Conservation (phyloP, 2,329 filamentous ascomycete species). For the Calonectria pseudoturangicola region DNA sequence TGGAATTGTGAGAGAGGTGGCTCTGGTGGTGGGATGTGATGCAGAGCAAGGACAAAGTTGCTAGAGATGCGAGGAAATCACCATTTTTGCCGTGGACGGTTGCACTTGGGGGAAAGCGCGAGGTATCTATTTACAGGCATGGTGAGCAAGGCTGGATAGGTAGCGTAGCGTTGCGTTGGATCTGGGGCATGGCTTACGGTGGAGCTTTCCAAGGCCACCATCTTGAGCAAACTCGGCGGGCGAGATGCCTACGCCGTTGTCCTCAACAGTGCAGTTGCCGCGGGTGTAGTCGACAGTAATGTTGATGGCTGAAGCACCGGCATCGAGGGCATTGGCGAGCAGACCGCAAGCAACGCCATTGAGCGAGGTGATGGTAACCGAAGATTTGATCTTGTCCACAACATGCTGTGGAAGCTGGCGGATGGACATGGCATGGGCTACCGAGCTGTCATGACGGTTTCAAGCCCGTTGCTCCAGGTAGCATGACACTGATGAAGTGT, state of each 20-base stretch:
- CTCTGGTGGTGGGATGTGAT: conserved; percentile 82
- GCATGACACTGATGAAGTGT: conserved; percentile 14
- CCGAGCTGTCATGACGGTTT: conserved; percentile 1
- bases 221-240: conserved; percentile 81
- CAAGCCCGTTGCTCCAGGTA: background rate
- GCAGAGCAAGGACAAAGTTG: conserved; percentile 83
- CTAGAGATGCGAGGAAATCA: conserved; percentile 85
- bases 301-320: conserved; percentile 79
- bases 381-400: conserved; percentile 88
- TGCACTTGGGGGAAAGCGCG: conserved; percentile 74
- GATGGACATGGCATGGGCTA: conserved; percentile 74
- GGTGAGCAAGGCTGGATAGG: conserved; percentile 14
- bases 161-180: background rate
- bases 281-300: conserved; percentile 84
- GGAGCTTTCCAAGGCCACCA: conserved; percentile 83
- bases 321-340: conserved; percentile 90
- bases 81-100: conserved; percentile 80
- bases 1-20: conserved; percentile 76
- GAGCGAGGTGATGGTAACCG: conserved; percentile 84
- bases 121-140: conserved; percentile 78
- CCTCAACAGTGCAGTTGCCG: conserved; percentile 87
- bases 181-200: conserved; percentile 74
- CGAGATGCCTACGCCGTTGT: conserved; percentile 87
- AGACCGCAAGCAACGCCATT: conserved; percentile 83
- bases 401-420: conserved; percentile 81